Base-by-base conservation (phyloP, 345 rosid species). In the Melastoma malabathricum region DNA sequence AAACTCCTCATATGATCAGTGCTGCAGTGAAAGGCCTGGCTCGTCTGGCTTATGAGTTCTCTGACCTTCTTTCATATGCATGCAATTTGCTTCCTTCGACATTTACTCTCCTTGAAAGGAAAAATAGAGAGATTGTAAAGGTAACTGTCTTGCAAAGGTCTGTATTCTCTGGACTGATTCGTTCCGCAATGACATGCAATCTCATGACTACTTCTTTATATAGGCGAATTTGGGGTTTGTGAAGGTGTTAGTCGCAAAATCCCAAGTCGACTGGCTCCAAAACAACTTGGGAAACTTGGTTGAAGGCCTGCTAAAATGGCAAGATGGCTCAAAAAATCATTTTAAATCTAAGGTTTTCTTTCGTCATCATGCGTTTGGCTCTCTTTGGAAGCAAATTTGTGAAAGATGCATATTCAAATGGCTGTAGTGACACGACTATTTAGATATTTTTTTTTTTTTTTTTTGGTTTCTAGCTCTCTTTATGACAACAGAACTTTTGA, bases 11-110 rank as follows among this genome's bases (percentile, higher is more conserved):
- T 66, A 79, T 87, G 95, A 79, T 92, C 63, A 92, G 97, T 77
- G 97, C 97, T 61, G 96, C 97, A 15, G 79, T 80, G 52, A 92
- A 81, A 75, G 98, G 95, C 61, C 65, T 92, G 61, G 94, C 98
- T 63, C 95, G 97, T 55, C 65, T 87, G 70, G 82, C 94, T 39
- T 84, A 92, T 56, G 98, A 92, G 72, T 92, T 92, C 48, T 75
- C 97, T 16, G 98, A 87, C 55, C 95, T 92, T 59, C 63, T 92
- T 60, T 69, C 93, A 63, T 73, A 70, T 58, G 89, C 86, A 18
- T 87, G 67, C 80, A 73, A 69, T 69, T 64, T 92, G 59, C 86
- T 84, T 58, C 97, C 98, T n/a, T 78, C 87, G 62, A 75, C 98
- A 43, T 77, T 75, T 79, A 86, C 83, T 52, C 97, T 92, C 47